phyloP scores from a whole-genome alignment of 768 basidiomycete genomes.

The Collybia nuda region DNA sequence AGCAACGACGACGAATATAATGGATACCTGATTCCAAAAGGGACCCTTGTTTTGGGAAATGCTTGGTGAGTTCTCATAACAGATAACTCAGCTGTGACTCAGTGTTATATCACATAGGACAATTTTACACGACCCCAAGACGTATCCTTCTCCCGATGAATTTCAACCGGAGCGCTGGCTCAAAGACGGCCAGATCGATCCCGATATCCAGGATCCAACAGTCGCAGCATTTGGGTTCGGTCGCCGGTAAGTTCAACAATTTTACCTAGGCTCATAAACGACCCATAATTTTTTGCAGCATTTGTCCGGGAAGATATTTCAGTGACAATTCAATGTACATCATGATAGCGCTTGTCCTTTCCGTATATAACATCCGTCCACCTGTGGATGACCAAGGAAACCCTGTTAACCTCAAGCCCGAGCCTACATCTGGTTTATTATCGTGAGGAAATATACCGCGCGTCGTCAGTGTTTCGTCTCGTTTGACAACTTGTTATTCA shows the following conservation, averaged over 20 bases:
- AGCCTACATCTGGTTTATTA: neutral
- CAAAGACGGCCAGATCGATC: conserved; percentile 1
- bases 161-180: conserved; percentile 10
- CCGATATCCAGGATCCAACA: neutral
- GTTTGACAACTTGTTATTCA: too few species aligned
- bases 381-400: conserved; percentile 1
- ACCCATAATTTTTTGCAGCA: neutral
- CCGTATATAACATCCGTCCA: neutral
- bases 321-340: neutral
- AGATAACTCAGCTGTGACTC: too few species aligned
- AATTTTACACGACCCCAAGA: neutral
- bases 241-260: neutral
- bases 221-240: conserved; percentile 4
- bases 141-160: conserved; percentile 9
- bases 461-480: too few species aligned
- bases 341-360: neutral
- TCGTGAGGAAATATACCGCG: conserved; percentile 1
- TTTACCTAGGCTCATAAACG: neutral
- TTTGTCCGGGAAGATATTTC: conserved; percentile 2
- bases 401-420: neutral
- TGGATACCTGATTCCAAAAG: conserved; percentile 13
- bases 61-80: conserved; percentile 5
- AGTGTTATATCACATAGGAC: too few species aligned
- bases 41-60: conserved; percentile 11
- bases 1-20: conserved; percentile 11